Percentiles rank a stretch among this genome's conserved stretches.
Conservation (phyloP, 768 basidiomycete species). For the Candolleomyces eurysporus region DNA sequence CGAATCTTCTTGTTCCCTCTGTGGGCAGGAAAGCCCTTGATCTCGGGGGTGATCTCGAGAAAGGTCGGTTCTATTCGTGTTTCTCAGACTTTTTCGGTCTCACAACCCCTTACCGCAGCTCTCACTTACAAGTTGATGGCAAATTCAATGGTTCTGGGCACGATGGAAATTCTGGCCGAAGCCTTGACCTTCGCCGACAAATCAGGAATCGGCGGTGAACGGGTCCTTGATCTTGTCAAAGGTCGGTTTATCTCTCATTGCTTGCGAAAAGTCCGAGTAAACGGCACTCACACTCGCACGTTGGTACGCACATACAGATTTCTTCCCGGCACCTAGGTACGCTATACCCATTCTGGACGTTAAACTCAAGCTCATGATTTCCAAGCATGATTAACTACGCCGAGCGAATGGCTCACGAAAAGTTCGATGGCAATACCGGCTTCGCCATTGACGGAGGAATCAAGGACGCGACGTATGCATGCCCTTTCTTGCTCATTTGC, state of each 20-base stretch:
- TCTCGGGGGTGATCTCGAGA: slow-evolving; percentile 83
- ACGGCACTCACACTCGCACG: not conserved
- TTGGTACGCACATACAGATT: slow-evolving; percentile 37
- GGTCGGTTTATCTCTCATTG: slow-evolving; percentile 34
- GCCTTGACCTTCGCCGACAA: slow-evolving; percentile 84
- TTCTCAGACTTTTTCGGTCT: not conserved
- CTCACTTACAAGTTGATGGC: slow-evolving; percentile 76
- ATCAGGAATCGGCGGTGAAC: slow-evolving; percentile 68
- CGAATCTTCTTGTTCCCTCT: slow-evolving; percentile 75
- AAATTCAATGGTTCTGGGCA: slow-evolving; percentile 75
- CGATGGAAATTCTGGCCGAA: slow-evolving; percentile 78
- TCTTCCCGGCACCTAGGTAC: slow-evolving; percentile 66
- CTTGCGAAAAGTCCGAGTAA: not conserved
- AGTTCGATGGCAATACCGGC: slow-evolving; percentile 71
- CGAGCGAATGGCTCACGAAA: slow-evolving; percentile 67
- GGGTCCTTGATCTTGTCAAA: slow-evolving; percentile 56
- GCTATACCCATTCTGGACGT: slow-evolving; percentile 13
- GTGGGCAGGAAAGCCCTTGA: slow-evolving; percentile 77
- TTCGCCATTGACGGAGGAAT: slow-evolving; percentile 87
- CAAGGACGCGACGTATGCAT: slow-evolving; percentile 65
- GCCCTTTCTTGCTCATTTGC: no score
- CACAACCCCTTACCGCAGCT: slow-evolving; percentile 33
- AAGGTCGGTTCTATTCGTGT: slow-evolving; percentile 41
- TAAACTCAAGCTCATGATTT: not conserved
- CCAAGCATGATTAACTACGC: slow-evolving; percentile 54